Conservation (phyloP, 2,329 filamentous ascomycete species). For the Xylaria sp. region DNA sequence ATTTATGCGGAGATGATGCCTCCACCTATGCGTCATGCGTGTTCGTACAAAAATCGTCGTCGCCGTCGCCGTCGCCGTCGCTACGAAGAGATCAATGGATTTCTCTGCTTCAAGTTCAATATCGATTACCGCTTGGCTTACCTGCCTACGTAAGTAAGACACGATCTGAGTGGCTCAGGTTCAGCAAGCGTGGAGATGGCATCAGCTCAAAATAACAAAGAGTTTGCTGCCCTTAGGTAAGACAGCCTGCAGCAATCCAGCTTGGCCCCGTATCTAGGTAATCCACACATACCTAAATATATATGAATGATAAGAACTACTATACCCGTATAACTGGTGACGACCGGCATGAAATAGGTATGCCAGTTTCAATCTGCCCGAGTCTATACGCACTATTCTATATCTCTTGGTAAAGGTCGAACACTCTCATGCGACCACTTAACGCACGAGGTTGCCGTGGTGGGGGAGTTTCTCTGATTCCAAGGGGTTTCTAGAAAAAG, state of each 20-base stretch:
- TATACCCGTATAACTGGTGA: not conserved
- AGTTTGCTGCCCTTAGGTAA: not conserved
- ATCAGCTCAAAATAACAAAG: not conserved
- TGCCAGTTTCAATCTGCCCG: not conserved
- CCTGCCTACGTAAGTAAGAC: no score
- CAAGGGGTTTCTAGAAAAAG: constrained; percentile 19
- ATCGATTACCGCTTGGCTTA: not conserved
- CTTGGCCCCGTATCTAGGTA: not conserved
- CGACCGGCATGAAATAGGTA: not conserved
- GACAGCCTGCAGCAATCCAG: not conserved
- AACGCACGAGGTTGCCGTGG: not conserved
- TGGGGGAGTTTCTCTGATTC: constrained; percentile 15
- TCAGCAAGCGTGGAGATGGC: not conserved
- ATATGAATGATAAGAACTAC: not conserved
- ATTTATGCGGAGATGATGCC: constrained; percentile 22
- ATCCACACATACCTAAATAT: no score
- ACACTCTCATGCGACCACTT: constrained; percentile 21
- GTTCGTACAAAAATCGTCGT: not conserved
- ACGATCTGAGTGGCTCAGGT: not conserved
- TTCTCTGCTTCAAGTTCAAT: not conserved
- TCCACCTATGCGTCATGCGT: constrained; percentile 25
- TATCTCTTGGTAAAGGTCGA: no score
- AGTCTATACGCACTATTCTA: no score
- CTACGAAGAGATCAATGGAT: not conserved
- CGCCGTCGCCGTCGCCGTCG: no score